phyloP scores from a whole-genome alignment of 352 stramenopile genomes.

The Globisporangium orthogonon region DNA sequence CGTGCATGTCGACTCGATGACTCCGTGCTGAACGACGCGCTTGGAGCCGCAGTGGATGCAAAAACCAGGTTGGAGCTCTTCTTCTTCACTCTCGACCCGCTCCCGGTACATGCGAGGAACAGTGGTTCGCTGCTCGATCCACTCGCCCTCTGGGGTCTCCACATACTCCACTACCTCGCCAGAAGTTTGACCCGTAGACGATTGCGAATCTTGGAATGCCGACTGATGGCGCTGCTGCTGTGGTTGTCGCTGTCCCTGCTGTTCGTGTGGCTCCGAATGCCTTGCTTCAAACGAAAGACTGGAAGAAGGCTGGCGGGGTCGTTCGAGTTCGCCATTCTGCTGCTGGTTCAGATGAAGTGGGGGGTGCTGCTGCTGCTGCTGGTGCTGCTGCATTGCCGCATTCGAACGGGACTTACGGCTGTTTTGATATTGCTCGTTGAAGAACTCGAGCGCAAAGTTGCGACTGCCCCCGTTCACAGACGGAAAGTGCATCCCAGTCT shows the following conservation, averaged over 20 bases:
- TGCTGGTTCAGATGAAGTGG: constrained; percentile 1
- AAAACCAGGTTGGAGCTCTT: constrained; percentile 18
- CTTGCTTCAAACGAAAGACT: background rate
- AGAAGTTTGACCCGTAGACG: constrained; percentile 15
- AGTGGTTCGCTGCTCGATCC: constrained; percentile 36
- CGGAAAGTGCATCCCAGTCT: constrained; percentile 10
- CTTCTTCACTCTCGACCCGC: constrained; percentile 14
- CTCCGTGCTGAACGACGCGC: constrained; percentile 34
- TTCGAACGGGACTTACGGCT: constrained; percentile 9
- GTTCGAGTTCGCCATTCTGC: constrained; percentile 1
- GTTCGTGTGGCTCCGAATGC: background rate
- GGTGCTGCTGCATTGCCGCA: background rate
- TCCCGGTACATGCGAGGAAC: constrained; percentile 10
- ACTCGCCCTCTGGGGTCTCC: constrained; percentile 53
- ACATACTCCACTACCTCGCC: constrained; percentile 51
- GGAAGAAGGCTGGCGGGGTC: background rate
- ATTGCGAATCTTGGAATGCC: background rate
- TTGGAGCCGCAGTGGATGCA: constrained; percentile 40
- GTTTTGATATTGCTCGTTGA: constrained; percentile 23
- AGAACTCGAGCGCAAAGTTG: constrained; percentile 14
- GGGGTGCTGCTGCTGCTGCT: constrained; percentile 4
- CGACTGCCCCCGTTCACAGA: background rate
- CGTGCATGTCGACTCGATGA: constrained; percentile 36
- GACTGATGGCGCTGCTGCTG: background rate
- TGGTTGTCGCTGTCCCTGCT: background rate